Percentiles rank a stretch among this genome's conserved stretches.
phyloP scores from a whole-genome alignment of 2,329 filamentous ascomycete species.

The Fusarium chlamydosporum region DNA sequence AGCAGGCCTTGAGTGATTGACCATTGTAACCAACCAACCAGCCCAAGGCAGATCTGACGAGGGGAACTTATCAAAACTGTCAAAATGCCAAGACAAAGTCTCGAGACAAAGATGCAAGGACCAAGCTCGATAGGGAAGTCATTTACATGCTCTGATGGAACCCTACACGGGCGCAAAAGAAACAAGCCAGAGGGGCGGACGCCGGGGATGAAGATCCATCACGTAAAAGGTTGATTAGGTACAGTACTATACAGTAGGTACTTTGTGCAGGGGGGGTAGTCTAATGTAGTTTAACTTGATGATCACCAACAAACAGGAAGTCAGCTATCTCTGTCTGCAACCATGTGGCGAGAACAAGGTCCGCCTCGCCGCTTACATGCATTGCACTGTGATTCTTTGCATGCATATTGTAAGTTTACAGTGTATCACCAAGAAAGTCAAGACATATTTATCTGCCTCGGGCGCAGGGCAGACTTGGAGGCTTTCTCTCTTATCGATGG shows the following conservation, averaged over 20 bases:
- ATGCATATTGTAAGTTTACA: background rate
- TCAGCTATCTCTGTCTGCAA: conserved; percentile 25
- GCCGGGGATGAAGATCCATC: conserved; percentile 33
- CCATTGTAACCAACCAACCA: background rate
- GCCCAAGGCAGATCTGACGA: background rate
- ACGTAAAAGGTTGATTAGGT: conserved; percentile 39
- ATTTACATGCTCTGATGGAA: conserved; percentile 29
- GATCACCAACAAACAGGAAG: conserved; percentile 22
- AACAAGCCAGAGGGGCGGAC: conserved; percentile 20
- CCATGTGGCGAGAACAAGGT: conserved; percentile 20
- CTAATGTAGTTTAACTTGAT: conserved; percentile 8
- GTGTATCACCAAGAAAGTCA: background rate
- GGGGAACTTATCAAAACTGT: conserved; percentile 6
- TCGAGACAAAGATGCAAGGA: conserved; percentile 3
- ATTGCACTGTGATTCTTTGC: conserved; percentile 6
- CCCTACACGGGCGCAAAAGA: conserved; percentile 16
- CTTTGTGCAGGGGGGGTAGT: conserved; percentile 10
- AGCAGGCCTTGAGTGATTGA: conserved; percentile 5
- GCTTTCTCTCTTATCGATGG: background rate
- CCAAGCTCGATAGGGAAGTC: conserved; percentile 47
- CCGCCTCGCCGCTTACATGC: conserved; percentile 26
- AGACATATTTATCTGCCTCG: background rate
- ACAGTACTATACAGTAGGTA: too few relatives aligned
- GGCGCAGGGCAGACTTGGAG: conserved; percentile 29
- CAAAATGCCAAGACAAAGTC: conserved; percentile 29